Conservation (phyloP, 2,329 filamentous ascomycete species). For the Cadophora sp. region DNA sequence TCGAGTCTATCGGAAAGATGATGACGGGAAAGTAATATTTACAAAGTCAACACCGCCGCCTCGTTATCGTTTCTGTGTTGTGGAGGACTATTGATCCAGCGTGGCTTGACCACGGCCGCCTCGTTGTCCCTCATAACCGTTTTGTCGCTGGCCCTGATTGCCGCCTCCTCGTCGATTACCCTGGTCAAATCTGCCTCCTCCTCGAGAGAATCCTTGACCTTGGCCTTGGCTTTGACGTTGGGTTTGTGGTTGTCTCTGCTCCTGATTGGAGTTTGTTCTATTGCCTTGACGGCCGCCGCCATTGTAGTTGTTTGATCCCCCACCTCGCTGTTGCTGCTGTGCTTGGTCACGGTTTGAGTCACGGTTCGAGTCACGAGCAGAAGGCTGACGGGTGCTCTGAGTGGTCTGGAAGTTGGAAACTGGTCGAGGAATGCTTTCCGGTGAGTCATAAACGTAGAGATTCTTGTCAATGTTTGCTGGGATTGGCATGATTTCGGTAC, state of each 20-base stretch:
- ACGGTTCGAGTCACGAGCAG: constrained; percentile 23
- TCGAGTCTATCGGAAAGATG: constrained; percentile 43
- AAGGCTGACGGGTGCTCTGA: constrained; percentile 34
- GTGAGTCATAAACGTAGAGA: constrained; percentile 96
- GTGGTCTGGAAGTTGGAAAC: constrained; percentile 57
- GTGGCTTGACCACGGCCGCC: constrained; percentile 44
- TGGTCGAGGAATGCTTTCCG: constrained; percentile 91
- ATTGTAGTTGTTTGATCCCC: constrained; percentile 36
- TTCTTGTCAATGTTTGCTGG: constrained; percentile 95
- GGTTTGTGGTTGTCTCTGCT: constrained; percentile 38
- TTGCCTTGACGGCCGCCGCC: constrained; percentile 42
- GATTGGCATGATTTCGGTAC: constrained; percentile 98
- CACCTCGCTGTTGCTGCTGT: constrained; percentile 38
- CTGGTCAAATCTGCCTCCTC: constrained; percentile 39
- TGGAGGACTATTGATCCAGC: constrained; percentile 40
- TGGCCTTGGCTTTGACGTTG: constrained; percentile 42
- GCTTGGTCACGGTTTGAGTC: constrained; percentile 37
- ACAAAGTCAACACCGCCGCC: constrained; percentile 40
- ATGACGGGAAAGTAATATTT: constrained; percentile 44
- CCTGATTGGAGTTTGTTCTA: constrained; percentile 35
- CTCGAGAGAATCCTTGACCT: constrained; percentile 40
- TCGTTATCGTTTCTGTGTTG: constrained; percentile 24
- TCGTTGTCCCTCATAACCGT: constrained; percentile 43
- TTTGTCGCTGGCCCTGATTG: constrained; percentile 41
- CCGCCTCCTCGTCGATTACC: constrained; percentile 40